These are phyloP conservation scores for Neurospora sp. DNA, from an alignment of 495 filamentous ascomycete species.

Conservation along the genomic window DNA sequence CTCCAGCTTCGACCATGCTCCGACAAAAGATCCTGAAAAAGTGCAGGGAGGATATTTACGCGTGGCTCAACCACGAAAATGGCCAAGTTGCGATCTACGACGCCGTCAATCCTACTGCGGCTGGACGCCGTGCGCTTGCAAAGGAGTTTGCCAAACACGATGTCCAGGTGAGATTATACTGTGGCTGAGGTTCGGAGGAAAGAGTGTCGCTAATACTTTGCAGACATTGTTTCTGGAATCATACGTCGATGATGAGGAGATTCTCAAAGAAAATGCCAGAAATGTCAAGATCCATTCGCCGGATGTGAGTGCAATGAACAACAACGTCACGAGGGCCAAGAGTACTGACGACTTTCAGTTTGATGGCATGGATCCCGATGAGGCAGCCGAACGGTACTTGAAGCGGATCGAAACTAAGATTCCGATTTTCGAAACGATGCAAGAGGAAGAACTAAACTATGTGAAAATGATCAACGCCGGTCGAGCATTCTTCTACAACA, in stretches of 20 bases:
- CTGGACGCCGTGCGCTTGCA: constrained; percentile 74
- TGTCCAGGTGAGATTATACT: constrained; percentile 54
- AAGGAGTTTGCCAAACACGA: constrained; percentile 96
- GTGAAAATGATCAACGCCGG: constrained; percentile 99
- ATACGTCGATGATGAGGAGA: constrained; percentile 80
- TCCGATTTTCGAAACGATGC: constrained; percentile 93
- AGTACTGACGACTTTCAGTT: constrained; percentile 47
- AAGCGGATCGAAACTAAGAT: constrained; percentile 82
- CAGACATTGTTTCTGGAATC: constrained; percentile 96
- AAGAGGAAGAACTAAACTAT: constrained; percentile 85
- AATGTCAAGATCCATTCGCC: constrained; percentile 98
- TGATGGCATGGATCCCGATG: constrained; percentile 77
- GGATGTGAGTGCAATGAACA: constrained; percentile 47
- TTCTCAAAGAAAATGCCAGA: constrained; percentile 94
- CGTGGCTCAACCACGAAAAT: constrained; percentile 92
- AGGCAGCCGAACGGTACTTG: constrained; percentile 86
- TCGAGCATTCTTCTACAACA: constrained; percentile 85
- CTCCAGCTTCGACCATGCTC: constrained; percentile 73
- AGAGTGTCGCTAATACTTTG: constrained; percentile 1
- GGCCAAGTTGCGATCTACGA: constrained; percentile 99
- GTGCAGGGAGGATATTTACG: constrained; percentile 93
- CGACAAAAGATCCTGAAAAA: constrained; percentile 96
- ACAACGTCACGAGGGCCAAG: neutral
- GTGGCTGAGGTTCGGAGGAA: neutral
- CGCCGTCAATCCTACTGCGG: constrained; percentile 86